Evolutionary conservation across 805 yeast species (phyloP).

Genomic region (Torulaspora maleeae): DNA sequence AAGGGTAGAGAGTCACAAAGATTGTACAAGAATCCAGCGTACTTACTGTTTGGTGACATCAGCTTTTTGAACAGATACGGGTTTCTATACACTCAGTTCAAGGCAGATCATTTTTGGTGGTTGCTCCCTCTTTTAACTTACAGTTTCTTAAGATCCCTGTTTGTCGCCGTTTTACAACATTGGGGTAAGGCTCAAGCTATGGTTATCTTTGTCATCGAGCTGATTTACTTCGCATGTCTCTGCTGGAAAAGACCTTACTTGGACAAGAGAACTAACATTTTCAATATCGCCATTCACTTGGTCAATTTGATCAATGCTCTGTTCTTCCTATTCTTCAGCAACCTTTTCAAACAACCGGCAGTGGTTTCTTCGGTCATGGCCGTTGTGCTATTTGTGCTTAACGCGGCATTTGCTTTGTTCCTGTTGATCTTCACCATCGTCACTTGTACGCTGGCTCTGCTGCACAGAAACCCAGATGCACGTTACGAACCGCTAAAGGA

Average conservation of each 20-base stretch:
- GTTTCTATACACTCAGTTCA: constrained; percentile 83
- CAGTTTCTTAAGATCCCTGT: constrained; percentile 66
- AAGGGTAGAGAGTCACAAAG: constrained; percentile 67
- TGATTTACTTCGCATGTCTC: constrained; percentile 58
- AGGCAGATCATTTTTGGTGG: constrained; percentile 86
- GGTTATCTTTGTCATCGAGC: constrained; percentile 68
- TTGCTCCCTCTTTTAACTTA: constrained; percentile 60
- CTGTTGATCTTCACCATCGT: constrained; percentile 80
- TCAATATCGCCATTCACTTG: constrained; percentile 80
- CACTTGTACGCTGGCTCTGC: constrained; percentile 76
- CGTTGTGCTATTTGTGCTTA: constrained; percentile 78
- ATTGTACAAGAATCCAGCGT: constrained; percentile 87
- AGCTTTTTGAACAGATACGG: constrained; percentile 82
- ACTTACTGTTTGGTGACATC: constrained; percentile 79
- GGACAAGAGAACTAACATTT: constrained; percentile 92
- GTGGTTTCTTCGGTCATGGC: constrained; percentile 92
- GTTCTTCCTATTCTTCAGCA: constrained; percentile 84
- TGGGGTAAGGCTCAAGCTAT: constrained; percentile 81
- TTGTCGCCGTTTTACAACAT: constrained; percentile 80
- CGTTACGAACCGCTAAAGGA: constrained; percentile 95
- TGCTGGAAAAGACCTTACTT: constrained; percentile 81
- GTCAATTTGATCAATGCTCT: constrained; percentile 78
- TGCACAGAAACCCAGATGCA: constrained; percentile 90
- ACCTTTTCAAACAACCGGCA: constrained; percentile 74
- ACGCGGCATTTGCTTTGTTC: constrained; percentile 82